A percentile compares a stretch with the other conserved stretches of the same genome.
phyloP scores from a whole-genome alignment of 2,329 filamentous ascomycete species.

The Xylogone sp. region DNA sequence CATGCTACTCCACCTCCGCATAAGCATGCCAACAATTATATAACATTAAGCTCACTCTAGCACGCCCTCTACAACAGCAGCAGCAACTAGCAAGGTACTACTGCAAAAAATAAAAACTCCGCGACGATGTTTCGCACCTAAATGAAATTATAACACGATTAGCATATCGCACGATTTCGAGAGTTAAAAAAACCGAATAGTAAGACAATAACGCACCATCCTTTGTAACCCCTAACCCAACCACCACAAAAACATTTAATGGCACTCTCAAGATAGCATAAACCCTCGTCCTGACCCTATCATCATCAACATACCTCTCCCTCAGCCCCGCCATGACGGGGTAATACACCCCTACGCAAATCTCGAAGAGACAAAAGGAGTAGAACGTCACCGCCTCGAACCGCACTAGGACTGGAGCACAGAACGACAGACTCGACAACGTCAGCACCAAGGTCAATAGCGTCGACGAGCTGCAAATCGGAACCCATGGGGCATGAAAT shows the following conservation, averaged over 20 bases:
- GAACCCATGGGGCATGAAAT: background rate
- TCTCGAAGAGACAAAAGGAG: constrained; percentile 53
- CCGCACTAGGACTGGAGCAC: constrained; percentile 37
- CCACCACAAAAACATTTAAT: constrained; percentile 51
- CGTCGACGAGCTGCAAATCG: constrained; percentile 10
- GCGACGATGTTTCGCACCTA: background rate
- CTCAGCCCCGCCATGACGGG: constrained; percentile 52
- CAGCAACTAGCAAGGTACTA: background rate
- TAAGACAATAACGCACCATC: constrained; percentile 30
- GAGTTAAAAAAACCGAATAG: background rate
- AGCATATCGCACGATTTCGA: background rate
- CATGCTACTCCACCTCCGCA: no score
- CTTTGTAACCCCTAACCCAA: constrained; percentile 39
- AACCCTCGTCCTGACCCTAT: constrained; percentile 46
- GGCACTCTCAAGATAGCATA: constrained; percentile 55
- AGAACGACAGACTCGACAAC: constrained; percentile 32
- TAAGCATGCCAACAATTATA: no score
- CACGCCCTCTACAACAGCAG: background rate
- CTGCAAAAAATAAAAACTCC: background rate
- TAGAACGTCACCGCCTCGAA: constrained; percentile 45
- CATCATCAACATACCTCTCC: constrained; percentile 43
- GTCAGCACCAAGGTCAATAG: constrained; percentile 34
- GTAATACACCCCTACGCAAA: constrained; percentile 53
- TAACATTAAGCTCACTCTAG: no score
- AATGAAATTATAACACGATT: background rate